phyloP scores from a whole-genome alignment of 139 green algal species.

The Tetratostichococcus sp. region DNA sequence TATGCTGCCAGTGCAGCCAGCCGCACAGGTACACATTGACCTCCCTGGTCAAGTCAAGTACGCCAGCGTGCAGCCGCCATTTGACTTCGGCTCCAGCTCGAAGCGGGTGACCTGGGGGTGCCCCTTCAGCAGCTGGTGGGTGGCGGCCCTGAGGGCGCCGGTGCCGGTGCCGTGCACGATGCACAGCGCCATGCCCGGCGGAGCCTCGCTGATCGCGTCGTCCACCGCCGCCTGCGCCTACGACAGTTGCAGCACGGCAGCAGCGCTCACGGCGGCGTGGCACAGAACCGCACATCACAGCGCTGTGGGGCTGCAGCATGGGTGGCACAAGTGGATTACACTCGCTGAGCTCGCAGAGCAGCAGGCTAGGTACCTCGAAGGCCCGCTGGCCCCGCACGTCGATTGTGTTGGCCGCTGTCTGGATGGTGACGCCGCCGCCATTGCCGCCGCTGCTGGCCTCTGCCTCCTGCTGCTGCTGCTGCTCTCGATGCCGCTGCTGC shows the following conservation, averaged over 20 bases:
- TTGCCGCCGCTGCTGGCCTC: no score
- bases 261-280: no score
- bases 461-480: background rate
- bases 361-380: constrained; percentile 17
- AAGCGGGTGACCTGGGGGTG: background rate
- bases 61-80: constrained; percentile 35
- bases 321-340: no score
- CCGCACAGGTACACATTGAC: no score
- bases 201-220: background rate
- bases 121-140: constrained; percentile 22
- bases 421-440: constrained; percentile 17
- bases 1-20: no score
- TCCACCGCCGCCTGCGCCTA: constrained; percentile 12
- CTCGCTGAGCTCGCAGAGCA: no score
- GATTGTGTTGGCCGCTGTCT: constrained; percentile 39
- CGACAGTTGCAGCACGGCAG: background rate
- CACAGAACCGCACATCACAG: no score
- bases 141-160: constrained; percentile 26
- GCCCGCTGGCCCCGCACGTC: constrained; percentile 34
- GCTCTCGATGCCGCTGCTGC: background rate
- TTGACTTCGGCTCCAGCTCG: constrained; percentile 21
- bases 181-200: constrained; percentile 26
- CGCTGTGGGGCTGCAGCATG: no score
- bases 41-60: background rate
- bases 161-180: constrained; percentile 48